A percentile compares a stretch with the other conserved stretches of the same genome.
Conservation (phyloP, 495 filamentous ascomycete genomes). For the Talaromyces wortmannii region DNA sequence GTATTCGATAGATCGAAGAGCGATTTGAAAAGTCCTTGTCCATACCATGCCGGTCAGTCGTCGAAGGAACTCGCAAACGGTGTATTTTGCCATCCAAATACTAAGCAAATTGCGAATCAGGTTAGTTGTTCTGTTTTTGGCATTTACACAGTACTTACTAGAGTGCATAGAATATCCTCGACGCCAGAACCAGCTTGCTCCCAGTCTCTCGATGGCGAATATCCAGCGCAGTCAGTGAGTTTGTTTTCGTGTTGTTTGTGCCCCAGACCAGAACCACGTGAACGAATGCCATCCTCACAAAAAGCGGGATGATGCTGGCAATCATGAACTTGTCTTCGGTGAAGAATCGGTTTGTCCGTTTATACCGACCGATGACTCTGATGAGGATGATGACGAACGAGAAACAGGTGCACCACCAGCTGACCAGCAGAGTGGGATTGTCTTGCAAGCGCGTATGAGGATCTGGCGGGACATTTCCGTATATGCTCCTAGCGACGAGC, state of each 20-base stretch:
- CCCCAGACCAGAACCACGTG: conserved; percentile 79
- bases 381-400: conserved; percentile 74
- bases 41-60: conserved; percentile 63
- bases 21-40: conserved; percentile 61
- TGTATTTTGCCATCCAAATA: conserved; percentile 87
- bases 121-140: background rate
- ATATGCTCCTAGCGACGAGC: conserved; percentile 1
- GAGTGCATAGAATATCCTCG: conserved; percentile 49
- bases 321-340: conserved; percentile 83
- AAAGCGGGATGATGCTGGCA: conserved; percentile 68
- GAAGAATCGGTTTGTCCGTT: conserved; percentile 76
- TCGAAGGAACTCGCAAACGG: conserved; percentile 84
- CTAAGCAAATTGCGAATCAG: conserved; percentile 31
- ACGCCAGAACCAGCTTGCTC: conserved; percentile 44
- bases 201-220: conserved; percentile 40
- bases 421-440: conserved; percentile 78
- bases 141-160: conserved; percentile 34
- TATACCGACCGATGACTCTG: conserved; percentile 69
- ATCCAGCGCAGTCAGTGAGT: conserved; percentile 28
- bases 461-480: conserved; percentile 40
- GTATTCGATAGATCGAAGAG: conserved; percentile 62
- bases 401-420: conserved; percentile 89
- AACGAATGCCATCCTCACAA: conserved; percentile 76
- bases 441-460: conserved; percentile 45
- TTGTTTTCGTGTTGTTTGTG: conserved; percentile 69